These are phyloP conservation scores for Chenopodium quinoa DNA, from an alignment of 148 eudicot genomes.

Conservation along the genomic window DNA sequence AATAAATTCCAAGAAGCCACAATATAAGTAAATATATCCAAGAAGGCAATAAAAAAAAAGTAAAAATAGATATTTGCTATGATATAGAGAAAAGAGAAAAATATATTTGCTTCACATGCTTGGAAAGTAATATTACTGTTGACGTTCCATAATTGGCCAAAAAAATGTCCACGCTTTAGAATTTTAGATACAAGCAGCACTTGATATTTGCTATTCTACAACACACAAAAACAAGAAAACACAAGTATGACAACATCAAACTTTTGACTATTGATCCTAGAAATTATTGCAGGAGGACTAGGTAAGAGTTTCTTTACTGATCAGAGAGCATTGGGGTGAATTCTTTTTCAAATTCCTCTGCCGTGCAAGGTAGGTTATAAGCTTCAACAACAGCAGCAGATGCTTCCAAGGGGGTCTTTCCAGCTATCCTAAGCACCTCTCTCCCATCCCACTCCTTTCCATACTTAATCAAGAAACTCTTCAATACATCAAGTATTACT, in stretches of 20 bases:
- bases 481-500: constrained; percentile 61
- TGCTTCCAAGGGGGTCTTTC: constrained; percentile 82
- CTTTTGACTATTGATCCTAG: background rate
- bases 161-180: background rate
- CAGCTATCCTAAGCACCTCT: constrained; percentile 49
- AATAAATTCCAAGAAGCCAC: background rate
- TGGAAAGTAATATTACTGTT: background rate
- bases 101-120: background rate
- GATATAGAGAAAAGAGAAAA: background rate
- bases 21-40: no score
- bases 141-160: background rate
- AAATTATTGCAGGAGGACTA: constrained; percentile 19
- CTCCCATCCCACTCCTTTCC: constrained; percentile 92
- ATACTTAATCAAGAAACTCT: constrained; percentile 57
- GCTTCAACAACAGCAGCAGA: constrained; percentile 71
- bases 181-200: background rate
- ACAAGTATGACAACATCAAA: constrained; percentile 1
- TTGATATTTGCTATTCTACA: background rate
- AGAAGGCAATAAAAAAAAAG: no score
- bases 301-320: constrained; percentile 45
- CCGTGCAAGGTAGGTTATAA: constrained; percentile 65
- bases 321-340: constrained; percentile 52
- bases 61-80: background rate
- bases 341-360: constrained; percentile 63
- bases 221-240: constrained; percentile 4